Evolutionary conservation across 495 filamentous ascomycete species (phyloP).

Genomic region (Staphylotrichum longicolle): DNA sequence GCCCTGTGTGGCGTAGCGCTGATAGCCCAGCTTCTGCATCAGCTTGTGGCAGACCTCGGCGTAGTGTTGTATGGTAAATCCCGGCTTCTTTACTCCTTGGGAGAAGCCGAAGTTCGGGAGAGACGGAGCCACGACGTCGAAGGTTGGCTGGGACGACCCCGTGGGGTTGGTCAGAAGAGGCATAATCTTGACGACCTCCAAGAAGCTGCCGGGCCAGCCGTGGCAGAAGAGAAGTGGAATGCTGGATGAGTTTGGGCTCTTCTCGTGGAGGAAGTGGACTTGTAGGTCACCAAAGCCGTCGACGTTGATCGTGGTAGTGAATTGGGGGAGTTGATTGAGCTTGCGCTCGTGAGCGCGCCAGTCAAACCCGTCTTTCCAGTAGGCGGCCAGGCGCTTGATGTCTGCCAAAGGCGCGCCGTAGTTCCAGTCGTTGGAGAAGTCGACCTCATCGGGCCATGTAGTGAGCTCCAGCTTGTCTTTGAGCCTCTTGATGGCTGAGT

Average conservation of each 20-base stretch:
- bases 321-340: not conserved
- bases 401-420: not conserved
- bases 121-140: constrained; percentile 1
- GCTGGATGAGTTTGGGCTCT: not conserved
- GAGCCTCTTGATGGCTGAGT: not conserved
- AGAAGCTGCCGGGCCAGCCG: not conserved
- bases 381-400: not conserved
- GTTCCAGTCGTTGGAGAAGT: not conserved
- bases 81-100: not conserved
- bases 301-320: not conserved
- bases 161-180: not conserved
- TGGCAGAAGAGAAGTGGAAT: not conserved
- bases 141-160: not conserved
- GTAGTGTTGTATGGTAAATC: not conserved
- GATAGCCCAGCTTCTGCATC: not conserved
- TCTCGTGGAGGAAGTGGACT: constrained; percentile 5
- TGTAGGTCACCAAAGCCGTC: not conserved
- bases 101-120: constrained; percentile 4
- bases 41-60: constrained; percentile 1
- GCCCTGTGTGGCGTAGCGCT: not conserved
- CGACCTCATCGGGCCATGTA: not conserved
- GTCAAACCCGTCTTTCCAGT: constrained; percentile 6
- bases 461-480: not conserved
- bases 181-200: constrained; percentile 3
- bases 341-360: constrained; percentile 1